phyloP scores from a whole-genome alignment of 495 filamentous ascomycete genomes.

The Niebla homalea region DNA sequence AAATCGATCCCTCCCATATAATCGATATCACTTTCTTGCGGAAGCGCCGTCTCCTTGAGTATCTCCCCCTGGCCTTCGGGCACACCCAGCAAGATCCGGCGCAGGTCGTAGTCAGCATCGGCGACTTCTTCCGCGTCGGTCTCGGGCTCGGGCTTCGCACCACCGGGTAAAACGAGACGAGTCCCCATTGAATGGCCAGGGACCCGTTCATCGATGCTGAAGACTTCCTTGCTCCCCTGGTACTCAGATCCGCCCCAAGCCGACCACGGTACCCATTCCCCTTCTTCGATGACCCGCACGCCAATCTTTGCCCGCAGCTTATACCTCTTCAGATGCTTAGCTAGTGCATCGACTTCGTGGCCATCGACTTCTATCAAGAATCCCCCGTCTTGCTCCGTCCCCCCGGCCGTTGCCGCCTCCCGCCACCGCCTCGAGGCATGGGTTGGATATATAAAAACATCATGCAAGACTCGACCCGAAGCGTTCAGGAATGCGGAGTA shows the following conservation, averaged over 20 bases:
- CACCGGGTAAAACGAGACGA: slow-evolving; percentile 37
- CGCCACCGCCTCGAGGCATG: slow-evolving; percentile 9
- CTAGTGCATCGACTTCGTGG: slow-evolving; percentile 42
- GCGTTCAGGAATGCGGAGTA: slow-evolving; percentile 81
- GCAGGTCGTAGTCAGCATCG: slow-evolving; percentile 43
- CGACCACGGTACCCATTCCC: slow-evolving; percentile 51
- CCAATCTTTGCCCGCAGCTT: slow-evolving; percentile 69
- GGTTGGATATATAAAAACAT: slow-evolving; percentile 73
- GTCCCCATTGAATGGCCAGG: slow-evolving; percentile 46
- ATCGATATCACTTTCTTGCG: slow-evolving; percentile 77
- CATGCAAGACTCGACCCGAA: slow-evolving; percentile 68
- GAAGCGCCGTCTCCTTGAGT: slow-evolving; percentile 49
- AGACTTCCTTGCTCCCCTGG: slow-evolving; percentile 25
- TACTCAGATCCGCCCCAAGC: slow-evolving; percentile 40
- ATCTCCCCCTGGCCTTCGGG: slow-evolving; percentile 78
- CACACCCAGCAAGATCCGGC: slow-evolving; percentile 64
- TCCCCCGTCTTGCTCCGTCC: slow-evolving; percentile 28
- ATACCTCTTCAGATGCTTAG: slow-evolving; percentile 64
- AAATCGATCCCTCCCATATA: slow-evolving; percentile 75
- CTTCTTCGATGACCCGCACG: slow-evolving; percentile 47
- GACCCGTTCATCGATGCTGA: slow-evolving; percentile 43
- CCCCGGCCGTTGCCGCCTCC: slow-evolving; percentile 22
- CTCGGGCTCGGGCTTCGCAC: neutral
- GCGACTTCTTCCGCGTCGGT: slow-evolving; percentile 19
- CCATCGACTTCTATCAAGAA: slow-evolving; percentile 79